Evolutionary conservation across 208 protist species (phyloP).

Genomic region (Wallacemonas collosoma): DNA sequence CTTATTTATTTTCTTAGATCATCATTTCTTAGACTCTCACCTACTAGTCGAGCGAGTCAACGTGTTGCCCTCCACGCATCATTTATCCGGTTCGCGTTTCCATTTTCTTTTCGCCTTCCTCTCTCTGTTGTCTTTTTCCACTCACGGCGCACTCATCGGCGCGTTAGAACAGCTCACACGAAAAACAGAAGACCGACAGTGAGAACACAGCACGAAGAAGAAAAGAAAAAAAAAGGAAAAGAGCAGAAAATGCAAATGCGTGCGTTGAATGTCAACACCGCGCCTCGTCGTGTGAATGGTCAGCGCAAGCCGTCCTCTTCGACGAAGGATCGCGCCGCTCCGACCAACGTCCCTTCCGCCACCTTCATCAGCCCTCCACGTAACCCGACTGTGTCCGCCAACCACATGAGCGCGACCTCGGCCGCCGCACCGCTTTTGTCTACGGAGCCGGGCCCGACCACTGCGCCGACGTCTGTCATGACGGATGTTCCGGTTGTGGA

Average conservation of each 20-base stretch:
- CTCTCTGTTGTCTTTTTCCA: too few relatives aligned
- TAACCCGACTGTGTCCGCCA: conserved; percentile 20
- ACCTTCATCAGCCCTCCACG: conserved; percentile 71
- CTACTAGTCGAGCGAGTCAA: neutral
- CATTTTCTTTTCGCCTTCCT: too few relatives aligned
- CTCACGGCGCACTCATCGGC: too few relatives aligned
- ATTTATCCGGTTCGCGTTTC: neutral
- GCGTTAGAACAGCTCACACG: too few relatives aligned
- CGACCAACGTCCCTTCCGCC: conserved; percentile 18
- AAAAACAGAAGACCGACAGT: neutral
- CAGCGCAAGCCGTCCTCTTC: conserved; percentile 1
- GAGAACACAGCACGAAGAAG: neutral
- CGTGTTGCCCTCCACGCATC: neutral
- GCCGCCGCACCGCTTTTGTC: neutral
- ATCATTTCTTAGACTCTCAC: neutral
- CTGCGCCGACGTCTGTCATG: neutral
- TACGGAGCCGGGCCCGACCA: neutral
- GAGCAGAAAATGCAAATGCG: conserved; percentile 39
- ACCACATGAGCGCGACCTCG: neutral
- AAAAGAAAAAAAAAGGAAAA: conserved; percentile 5
- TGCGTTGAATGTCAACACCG: conserved; percentile 44
- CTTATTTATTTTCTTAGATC: conserved; percentile 18
- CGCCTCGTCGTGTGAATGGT: neutral
- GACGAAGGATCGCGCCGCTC: conserved; percentile 7
- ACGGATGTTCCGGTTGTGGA: neutral